Evolutionary conservation across 176 grass and related monocot species (phyloP).

Genomic region (Puya raimondii): DNA sequence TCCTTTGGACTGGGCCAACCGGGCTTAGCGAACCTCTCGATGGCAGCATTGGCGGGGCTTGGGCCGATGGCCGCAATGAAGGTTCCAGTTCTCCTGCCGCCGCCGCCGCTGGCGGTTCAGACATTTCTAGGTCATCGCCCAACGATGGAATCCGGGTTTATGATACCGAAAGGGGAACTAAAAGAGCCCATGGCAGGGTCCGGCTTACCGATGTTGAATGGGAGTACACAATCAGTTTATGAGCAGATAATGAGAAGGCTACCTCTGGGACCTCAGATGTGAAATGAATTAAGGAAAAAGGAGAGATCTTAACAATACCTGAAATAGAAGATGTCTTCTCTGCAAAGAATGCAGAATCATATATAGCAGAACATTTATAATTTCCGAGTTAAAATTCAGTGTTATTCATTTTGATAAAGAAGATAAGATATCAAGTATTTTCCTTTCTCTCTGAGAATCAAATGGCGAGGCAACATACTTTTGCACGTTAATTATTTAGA

Average conservation of each 20-base stretch:
- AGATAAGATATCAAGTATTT: background rate
- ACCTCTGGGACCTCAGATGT: conserved; percentile 50
- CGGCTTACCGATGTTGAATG: conserved; percentile 19
- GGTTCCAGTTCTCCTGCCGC: conserved; percentile 12
- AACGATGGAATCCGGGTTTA: conserved; percentile 20
- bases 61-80: conserved; percentile 14
- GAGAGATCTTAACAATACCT: conserved; percentile 25
- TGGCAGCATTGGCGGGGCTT: conserved; percentile 25
- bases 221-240: conserved; percentile 16
- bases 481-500: too few species aligned
- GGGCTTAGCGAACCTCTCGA: conserved; percentile 25
- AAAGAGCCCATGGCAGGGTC: conserved; percentile 25
- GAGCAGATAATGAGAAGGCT: conserved; percentile 48
- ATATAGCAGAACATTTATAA: background rate
- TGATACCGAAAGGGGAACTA: conserved; percentile 35
- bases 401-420: background rate
- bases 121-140: conserved; percentile 5
- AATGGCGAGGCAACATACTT: too few species aligned
- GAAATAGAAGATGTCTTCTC: background rate
- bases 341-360: background rate
- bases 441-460: too few species aligned
- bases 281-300: conserved; percentile 34
- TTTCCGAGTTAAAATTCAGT: too few species aligned
- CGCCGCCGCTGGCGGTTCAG: conserved; percentile 7
- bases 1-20: conserved; percentile 36